Percentiles rank a stretch among this genome's conserved stretches.
Evolutionary conservation across 1,284 basidiomycete species (phyloP).

Genomic region (Bjerkandera adusta): DNA sequence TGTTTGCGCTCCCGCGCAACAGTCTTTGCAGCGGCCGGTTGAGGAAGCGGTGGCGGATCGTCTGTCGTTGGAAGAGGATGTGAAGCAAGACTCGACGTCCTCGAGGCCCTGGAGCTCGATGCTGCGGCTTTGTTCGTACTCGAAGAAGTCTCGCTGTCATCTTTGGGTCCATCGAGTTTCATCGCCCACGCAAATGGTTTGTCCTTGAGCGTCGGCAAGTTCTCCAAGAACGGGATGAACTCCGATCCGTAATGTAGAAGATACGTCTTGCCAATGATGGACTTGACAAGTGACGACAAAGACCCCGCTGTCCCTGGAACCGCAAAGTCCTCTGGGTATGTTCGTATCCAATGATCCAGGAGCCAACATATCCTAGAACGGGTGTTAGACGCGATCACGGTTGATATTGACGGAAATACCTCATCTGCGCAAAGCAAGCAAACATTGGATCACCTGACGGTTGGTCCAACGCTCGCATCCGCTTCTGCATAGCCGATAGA

Average conservation of each 20-base stretch:
- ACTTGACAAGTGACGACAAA: slow-evolving; percentile 70
- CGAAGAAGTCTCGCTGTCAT: slow-evolving; percentile 62
- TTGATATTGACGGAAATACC: slow-evolving; percentile 40
- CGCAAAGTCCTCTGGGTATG: slow-evolving; percentile 75
- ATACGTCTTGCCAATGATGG: slow-evolving; percentile 73
- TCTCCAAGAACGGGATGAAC: slow-evolving; percentile 73
- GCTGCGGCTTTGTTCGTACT: slow-evolving; percentile 40
- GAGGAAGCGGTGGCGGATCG: slow-evolving; percentile 1
- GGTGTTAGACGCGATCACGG: neutral
- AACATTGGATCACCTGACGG: slow-evolving; percentile 78
- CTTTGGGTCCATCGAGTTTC: slow-evolving; percentile 53
- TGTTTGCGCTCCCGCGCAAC: slow-evolving; percentile 55
- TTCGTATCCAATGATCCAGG: slow-evolving; percentile 69
- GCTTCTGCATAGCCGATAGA: slow-evolving; percentile 81
- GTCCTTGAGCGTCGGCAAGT: slow-evolving; percentile 57
- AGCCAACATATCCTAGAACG: slow-evolving; percentile 66
- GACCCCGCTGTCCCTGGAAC: slow-evolving; percentile 71
- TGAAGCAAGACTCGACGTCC: slow-evolving; percentile 18
- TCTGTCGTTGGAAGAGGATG: slow-evolving; percentile 12
- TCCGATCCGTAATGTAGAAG: slow-evolving; percentile 80
- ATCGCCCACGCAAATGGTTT: slow-evolving; percentile 69
- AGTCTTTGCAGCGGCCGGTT: slow-evolving; percentile 5
- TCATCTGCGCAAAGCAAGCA: slow-evolving; percentile 81
- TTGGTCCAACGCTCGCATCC: slow-evolving; percentile 72
- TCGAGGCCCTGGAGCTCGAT: slow-evolving; percentile 25